Evolutionary conservation across 768 basidiomycete species (phyloP).

Genomic region (Russula sp.): DNA sequence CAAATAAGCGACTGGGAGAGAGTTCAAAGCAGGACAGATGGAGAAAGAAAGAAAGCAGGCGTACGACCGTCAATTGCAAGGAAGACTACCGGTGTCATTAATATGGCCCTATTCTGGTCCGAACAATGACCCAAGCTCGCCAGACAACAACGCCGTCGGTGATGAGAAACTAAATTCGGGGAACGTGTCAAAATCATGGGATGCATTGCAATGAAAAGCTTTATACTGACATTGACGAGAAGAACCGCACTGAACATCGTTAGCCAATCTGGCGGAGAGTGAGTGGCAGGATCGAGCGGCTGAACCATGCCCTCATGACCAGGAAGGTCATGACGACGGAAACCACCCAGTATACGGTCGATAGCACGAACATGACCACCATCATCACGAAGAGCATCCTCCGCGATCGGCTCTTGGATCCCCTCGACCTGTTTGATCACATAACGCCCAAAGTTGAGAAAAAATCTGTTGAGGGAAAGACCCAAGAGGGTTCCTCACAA

Average conservation of each 20-base stretch:
- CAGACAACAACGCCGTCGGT: too few relatives aligned
- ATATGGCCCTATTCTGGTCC: background rate
- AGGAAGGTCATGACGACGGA: conserved; percentile 4
- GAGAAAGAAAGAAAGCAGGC: background rate
- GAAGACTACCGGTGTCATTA: background rate
- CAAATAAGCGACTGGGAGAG: background rate
- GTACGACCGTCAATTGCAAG: conserved; percentile 3
- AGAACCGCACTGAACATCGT: conserved; percentile 12
- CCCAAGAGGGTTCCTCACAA: background rate
- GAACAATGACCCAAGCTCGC: background rate
- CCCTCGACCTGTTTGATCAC: conserved; percentile 2
- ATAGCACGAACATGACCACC: conserved; percentile 9
- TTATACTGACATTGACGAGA: conserved; percentile 12
- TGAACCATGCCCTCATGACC: conserved; percentile 2
- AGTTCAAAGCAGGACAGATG: background rate
- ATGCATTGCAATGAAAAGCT: background rate
- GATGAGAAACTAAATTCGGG: too few relatives aligned
- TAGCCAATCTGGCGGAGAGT: background rate
- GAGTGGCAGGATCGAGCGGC: background rate
- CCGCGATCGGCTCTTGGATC: background rate
- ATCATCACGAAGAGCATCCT: background rate
- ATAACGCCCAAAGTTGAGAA: background rate
- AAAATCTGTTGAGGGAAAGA: background rate
- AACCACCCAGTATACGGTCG: conserved; percentile 8
- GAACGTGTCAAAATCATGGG: background rate